phyloP scores from a whole-genome alignment of 805 yeast species.

The Candida ascalaphidarum region DNA sequence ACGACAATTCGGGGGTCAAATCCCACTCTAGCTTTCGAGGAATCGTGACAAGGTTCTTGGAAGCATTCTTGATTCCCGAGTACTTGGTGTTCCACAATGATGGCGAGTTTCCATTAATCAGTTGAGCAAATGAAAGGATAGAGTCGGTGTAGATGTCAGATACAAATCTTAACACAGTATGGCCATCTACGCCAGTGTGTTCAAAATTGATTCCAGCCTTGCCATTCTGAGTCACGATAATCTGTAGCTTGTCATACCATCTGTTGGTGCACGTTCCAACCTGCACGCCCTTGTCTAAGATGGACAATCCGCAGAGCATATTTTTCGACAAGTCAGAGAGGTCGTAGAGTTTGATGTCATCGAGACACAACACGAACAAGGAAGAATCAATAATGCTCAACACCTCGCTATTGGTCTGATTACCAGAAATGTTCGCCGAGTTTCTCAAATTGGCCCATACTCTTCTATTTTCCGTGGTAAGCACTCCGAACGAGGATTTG shows the following conservation, averaged over 20 bases:
- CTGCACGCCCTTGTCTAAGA: constrained; percentile 76
- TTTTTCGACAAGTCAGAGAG: constrained; percentile 66
- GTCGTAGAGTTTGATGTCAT: constrained; percentile 60
- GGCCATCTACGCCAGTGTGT: constrained; percentile 94
- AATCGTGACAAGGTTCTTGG: constrained; percentile 39
- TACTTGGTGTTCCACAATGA: constrained; percentile 50
- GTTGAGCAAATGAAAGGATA: constrained; percentile 74
- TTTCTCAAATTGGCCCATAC: constrained; percentile 77
- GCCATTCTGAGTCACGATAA: constrained; percentile 80
- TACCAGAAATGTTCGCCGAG: constrained; percentile 29
- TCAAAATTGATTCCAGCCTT: constrained; percentile 92
- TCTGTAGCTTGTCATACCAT: constrained; percentile 90
- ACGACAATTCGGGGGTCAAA: constrained; percentile 62
- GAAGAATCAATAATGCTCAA: constrained; percentile 73
- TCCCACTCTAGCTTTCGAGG: constrained; percentile 90
- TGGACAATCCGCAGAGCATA: constrained; percentile 80
- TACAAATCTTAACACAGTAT: constrained; percentile 81
- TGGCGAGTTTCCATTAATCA: constrained; percentile 70
- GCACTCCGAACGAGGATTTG: constrained; percentile 75
- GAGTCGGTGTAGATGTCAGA: constrained; percentile 90
- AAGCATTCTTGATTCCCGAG: constrained; percentile 37
- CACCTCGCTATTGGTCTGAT: constrained; percentile 57
- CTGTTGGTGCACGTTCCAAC: constrained; percentile 91
- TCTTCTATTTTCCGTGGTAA: constrained; percentile 84
- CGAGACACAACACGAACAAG: constrained; percentile 74